phyloP scores from a whole-genome alignment of 2,329 filamentous ascomycete genomes.

The Aspergillus hortae region DNA sequence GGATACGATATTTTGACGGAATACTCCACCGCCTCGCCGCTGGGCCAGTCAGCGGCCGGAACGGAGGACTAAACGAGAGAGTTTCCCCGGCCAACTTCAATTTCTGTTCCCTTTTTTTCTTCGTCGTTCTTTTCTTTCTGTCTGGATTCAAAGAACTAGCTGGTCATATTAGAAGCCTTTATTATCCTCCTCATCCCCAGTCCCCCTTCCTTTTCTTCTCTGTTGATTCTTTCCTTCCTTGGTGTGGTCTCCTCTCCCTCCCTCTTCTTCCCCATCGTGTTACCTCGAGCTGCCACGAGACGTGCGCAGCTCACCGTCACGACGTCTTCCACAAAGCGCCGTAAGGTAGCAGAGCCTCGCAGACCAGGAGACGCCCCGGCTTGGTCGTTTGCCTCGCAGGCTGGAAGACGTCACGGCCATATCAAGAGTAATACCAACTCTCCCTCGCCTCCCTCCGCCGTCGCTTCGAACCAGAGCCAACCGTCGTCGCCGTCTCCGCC shows the following conservation, averaged over 20 bases:
- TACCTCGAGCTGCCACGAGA: constrained; percentile 41
- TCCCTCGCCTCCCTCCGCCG: constrained; percentile 16
- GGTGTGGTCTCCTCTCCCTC: neutral
- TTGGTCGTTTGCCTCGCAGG: constrained; percentile 28
- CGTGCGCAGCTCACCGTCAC: constrained; percentile 47
- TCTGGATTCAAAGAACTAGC: neutral
- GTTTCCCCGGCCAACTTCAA: constrained; percentile 6
- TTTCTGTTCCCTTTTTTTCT: constrained; percentile 4
- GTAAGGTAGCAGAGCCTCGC: constrained; percentile 44
- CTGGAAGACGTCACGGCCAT: constrained; percentile 34
- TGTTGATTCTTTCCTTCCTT: neutral
- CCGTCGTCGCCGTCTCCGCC: constrained; percentile 29
- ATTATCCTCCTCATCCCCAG: constrained; percentile 8
- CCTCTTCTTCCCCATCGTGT: constrained; percentile 12
- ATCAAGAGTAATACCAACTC: constrained; percentile 16
- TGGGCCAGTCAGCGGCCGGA: neutral
- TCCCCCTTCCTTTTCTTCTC: constrained; percentile 2
- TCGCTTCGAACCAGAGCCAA: constrained; percentile 22
- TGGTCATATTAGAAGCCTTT: neutral
- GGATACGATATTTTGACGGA: too few species aligned
- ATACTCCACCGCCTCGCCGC: neutral
- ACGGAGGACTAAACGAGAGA: constrained; percentile 8
- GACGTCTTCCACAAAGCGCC: constrained; percentile 50
- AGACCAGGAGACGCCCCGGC: constrained; percentile 33
- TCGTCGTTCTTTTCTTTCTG: neutral